phyloP scores from a whole-genome alignment of 176 grass and related monocot species.

The Lolium rigidum region DNA sequence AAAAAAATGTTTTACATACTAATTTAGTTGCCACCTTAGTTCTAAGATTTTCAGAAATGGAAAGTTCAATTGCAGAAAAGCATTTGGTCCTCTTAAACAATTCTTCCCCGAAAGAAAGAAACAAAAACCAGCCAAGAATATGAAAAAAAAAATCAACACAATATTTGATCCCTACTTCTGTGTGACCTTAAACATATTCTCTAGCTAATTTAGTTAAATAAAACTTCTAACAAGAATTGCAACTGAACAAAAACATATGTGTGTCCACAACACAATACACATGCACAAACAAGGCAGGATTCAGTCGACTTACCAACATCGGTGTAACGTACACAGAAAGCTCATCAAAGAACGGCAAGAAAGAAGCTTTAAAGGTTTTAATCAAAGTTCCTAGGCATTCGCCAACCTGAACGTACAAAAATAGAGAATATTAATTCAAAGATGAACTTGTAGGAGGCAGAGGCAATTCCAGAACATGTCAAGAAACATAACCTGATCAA shows the following conservation, averaged over 20 bases:
- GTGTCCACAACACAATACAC: background rate
- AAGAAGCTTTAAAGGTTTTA: slow-evolving; percentile 93
- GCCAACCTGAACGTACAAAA: slow-evolving; percentile 61
- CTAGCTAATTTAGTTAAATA: background rate
- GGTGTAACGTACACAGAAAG: slow-evolving; percentile 93
- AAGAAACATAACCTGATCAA: slow-evolving; percentile 77
- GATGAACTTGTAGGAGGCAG: slow-evolving; percentile 19
- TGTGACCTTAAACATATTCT: background rate
- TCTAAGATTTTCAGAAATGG: slow-evolving; percentile 3
- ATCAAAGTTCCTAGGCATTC: slow-evolving; percentile 98
- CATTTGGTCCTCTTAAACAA: background rate
- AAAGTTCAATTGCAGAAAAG: background rate
- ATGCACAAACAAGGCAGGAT: slow-evolving; percentile 26
- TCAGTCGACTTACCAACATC: slow-evolving; percentile 79
- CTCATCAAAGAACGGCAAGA: slow-evolving; percentile 96
- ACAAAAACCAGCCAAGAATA: background rate
- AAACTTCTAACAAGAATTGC: background rate
- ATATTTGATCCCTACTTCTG: background rate
- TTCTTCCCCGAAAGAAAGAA: background rate
- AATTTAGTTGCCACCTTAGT: background rate
- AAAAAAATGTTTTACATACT: slow-evolving; percentile 9
- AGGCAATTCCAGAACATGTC: background rate
- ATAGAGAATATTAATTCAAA: slow-evolving; percentile 35
- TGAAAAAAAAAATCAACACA: background rate
- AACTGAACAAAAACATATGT: slow-evolving; percentile 29